Conservation (phyloP, 2,329 filamentous ascomycete species). For the Capronia epimyces region DNA sequence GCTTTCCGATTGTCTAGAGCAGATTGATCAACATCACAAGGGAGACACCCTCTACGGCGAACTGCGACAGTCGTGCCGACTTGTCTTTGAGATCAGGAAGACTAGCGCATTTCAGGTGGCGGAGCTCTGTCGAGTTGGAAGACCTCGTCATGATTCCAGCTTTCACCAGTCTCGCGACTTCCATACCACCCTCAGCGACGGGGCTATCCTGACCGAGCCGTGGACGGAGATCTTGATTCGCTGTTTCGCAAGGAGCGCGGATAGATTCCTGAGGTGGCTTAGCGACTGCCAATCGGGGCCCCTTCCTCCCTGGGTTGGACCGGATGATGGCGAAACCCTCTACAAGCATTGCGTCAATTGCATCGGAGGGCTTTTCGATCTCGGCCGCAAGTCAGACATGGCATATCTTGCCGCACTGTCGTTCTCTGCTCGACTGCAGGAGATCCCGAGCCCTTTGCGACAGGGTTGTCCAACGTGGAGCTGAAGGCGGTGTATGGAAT, state of each 20-base stretch:
- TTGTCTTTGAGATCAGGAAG: constrained; percentile 12
- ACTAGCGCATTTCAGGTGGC: constrained; percentile 10
- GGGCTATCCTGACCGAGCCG: constrained; percentile 54
- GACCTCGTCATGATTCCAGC: constrained; percentile 2
- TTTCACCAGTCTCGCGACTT: constrained; percentile 35
- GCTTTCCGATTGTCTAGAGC: constrained; percentile 50
- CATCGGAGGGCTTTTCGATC: constrained; percentile 7
- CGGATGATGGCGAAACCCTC: neutral
- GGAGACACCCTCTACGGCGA: constrained; percentile 6
- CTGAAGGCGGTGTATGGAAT: neutral
- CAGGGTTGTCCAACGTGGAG: neutral
- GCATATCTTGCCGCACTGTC: constrained; percentile 12
- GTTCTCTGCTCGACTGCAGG: constrained; percentile 1
- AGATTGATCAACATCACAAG: constrained; percentile 40
- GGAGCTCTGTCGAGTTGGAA: constrained; percentile 9
- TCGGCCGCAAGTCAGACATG: constrained; percentile 16
- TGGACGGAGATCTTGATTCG: constrained; percentile 48
- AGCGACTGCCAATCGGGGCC: constrained; percentile 3
- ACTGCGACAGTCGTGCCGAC: constrained; percentile 8
- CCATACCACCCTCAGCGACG: constrained; percentile 49
- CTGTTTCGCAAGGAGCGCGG: constrained; percentile 10
- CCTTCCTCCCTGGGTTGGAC: neutral
- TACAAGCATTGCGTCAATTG: constrained; percentile 6
- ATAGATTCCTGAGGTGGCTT: constrained; percentile 11
- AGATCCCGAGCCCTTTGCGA: neutral